Percentiles rank a stretch among this genome's conserved stretches.
phyloP scores from a whole-genome alignment of 169 alveolate genomes.

The Cryptosporidium muris region DNA sequence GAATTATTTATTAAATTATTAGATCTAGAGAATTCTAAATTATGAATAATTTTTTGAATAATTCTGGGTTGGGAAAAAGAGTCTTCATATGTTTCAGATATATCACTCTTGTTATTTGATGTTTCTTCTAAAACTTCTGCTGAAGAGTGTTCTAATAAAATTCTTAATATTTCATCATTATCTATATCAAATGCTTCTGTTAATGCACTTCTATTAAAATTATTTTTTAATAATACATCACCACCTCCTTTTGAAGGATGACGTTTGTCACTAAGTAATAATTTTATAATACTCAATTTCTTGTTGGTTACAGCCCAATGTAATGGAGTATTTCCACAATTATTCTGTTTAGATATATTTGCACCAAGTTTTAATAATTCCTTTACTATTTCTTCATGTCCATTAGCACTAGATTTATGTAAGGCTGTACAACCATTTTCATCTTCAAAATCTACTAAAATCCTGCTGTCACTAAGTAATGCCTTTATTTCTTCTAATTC shows the following conservation, averaged over 20 bases:
- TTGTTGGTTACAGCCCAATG: constrained; percentile 68
- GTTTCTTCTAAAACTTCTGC: constrained; percentile 34
- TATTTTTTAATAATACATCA: constrained; percentile 45
- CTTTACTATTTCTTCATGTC: constrained; percentile 24
- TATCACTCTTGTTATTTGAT: neutral
- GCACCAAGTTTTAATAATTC: constrained; percentile 41
- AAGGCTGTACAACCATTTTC: constrained; percentile 57
- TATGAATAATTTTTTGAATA: constrained; percentile 36
- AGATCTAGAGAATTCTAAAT: neutral
- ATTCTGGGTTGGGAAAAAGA: neutral
- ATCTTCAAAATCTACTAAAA: constrained; percentile 40
- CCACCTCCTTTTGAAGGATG: constrained; percentile 35
- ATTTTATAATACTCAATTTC: constrained; percentile 15
- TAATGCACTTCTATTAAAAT: constrained; percentile 29
- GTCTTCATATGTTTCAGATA: neutral
- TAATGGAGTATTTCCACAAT: constrained; percentile 51
- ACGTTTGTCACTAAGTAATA: constrained; percentile 22
- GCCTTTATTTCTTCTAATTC: constrained; percentile 45
- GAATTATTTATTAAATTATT: neutral
- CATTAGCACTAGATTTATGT: constrained; percentile 68
- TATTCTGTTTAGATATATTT: constrained; percentile 33
- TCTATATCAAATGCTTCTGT: constrained; percentile 59
- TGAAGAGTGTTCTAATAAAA: constrained; percentile 48
- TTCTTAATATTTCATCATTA: constrained; percentile 21
- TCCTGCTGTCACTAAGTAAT: constrained; percentile 17